Evolutionary conservation across 768 basidiomycete genomes (phyloP).

Genomic region (Collybia mongolica): DNA sequence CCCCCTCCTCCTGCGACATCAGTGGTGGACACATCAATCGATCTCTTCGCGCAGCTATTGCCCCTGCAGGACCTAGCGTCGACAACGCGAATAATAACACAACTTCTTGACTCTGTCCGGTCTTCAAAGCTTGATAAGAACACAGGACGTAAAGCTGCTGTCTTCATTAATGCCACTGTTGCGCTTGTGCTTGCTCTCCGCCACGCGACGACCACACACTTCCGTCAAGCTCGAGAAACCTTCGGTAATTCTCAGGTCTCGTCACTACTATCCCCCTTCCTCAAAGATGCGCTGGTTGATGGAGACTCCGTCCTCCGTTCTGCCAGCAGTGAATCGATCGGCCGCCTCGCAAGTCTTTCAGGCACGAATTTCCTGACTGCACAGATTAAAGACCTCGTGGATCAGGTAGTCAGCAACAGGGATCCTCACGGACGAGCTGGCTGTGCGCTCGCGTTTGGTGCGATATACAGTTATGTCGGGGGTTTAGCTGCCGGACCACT

Average conservation of each 20-base stretch:
- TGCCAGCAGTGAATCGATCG: conserved; percentile 85
- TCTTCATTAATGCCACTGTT: conserved; percentile 75
- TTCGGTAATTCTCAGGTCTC: conserved; percentile 68
- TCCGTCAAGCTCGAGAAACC: conserved; percentile 61
- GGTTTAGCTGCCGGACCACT: conserved; percentile 93
- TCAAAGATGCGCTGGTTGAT: conserved; percentile 86
- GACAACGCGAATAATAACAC: conserved; percentile 50
- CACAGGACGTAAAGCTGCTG: conserved; percentile 80
- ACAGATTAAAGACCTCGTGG: conserved; percentile 88
- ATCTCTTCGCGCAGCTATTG: conserved; percentile 78
- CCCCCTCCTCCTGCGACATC: conserved; percentile 77
- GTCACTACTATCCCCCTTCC: conserved; percentile 58
- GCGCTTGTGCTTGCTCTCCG: conserved; percentile 73
- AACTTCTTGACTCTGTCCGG: conserved; percentile 61
- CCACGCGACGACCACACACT: conserved; percentile 46
- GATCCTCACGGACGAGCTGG: conserved; percentile 92
- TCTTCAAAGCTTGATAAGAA: conserved; percentile 87
- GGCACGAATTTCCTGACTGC: conserved; percentile 81
- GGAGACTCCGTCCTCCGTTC: conserved; percentile 74
- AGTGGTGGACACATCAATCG: conserved; percentile 87
- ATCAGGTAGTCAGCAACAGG: conserved; percentile 92
- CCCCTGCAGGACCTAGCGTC: conserved; percentile 71
- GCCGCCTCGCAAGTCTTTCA: conserved; percentile 79
- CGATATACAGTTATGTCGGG: conserved; percentile 90
- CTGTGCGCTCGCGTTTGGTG: conserved; percentile 88